These are phyloP conservation scores for Penicillium sclerotigenum DNA, from an alignment of 2,329 filamentous ascomycete genomes.

Conservation along the genomic window DNA sequence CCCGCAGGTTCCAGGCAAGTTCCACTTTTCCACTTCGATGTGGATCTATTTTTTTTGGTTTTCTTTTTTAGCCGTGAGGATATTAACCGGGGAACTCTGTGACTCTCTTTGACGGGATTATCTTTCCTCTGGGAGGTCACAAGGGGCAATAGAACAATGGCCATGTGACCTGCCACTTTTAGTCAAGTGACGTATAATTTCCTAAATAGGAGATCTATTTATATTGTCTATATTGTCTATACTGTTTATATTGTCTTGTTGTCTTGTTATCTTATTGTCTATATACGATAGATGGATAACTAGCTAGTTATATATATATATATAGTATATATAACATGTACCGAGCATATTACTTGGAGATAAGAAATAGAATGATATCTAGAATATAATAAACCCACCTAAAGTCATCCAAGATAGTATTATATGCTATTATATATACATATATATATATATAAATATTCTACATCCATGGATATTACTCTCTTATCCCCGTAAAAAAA, in stretches of 20 bases:
- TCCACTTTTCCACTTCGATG: background rate
- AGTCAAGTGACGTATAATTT: background rate
- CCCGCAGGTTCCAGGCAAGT: conserved; percentile 5
- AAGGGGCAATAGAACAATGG: background rate
- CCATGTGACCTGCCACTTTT: background rate
- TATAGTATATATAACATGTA: background rate
- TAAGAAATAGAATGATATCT: background rate
- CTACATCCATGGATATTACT: too few relatives aligned
- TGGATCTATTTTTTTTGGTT: background rate
- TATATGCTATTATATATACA: background rate
- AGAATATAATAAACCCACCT: background rate
- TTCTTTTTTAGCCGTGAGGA: conserved; percentile 6
- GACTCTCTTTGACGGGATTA: background rate
- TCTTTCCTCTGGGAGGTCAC: background rate
- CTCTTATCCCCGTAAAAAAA: too few relatives aligned
- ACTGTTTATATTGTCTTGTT: too few relatives aligned
- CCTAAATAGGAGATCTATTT: too few relatives aligned
- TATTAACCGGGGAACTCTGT: conserved; percentile 4
- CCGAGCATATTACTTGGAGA: background rate
- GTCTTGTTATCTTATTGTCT: too few relatives aligned
- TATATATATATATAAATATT: too few relatives aligned
- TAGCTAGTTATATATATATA: too few relatives aligned
- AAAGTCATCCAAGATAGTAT: background rate
- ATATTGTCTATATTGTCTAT: too few relatives aligned
- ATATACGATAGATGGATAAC: too few relatives aligned